Percentiles rank a stretch among this genome's conserved stretches.
These are phyloP conservation scores for Eustoma russellianum DNA, from an alignment of 257 asterid species.

Conservation along the genomic window DNA sequence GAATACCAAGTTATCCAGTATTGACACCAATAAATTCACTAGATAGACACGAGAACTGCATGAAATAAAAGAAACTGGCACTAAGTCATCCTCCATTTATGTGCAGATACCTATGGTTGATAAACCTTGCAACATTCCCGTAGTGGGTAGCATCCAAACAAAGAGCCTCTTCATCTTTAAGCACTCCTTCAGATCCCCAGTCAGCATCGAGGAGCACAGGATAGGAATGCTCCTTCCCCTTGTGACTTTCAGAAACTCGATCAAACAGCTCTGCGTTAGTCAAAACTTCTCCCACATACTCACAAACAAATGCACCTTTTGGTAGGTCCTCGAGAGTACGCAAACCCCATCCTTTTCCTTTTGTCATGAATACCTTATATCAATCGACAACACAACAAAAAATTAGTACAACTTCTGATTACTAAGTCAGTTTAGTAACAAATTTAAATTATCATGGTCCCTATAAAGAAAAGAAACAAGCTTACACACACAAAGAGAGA, in stretches of 20 bases:
- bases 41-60: too few relatives aligned
- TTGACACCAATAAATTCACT: too few relatives aligned
- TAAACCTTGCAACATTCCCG: constrained; percentile 94
- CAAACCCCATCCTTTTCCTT: constrained; percentile 96
- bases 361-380: constrained; percentile 78
- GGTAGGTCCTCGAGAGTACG: constrained; percentile 97
- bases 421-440: too few relatives aligned
- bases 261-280: constrained; percentile 77
- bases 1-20: too few relatives aligned
- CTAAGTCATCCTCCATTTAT: too few relatives aligned
- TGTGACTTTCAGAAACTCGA: constrained; percentile 47
- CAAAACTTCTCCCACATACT: constrained; percentile 89
- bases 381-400: constrained; percentile 3
- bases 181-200: constrained; percentile 71
- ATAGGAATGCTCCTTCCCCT: constrained; percentile 58
- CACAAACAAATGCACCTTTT: constrained; percentile 89
- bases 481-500: background rate
- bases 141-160: constrained; percentile 84
- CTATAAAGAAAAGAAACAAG: too few relatives aligned
- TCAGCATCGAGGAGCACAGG: constrained; percentile 98
- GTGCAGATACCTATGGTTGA: constrained; percentile 62
- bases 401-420: background rate
- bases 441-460: too few relatives aligned
- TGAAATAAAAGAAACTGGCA: too few relatives aligned
- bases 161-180: constrained; percentile 89